A percentile compares a stretch with the other conserved stretches of the same genome.
Conservation (phyloP, 352 stramenopile genomes). For the Discostella stelligera region DNA sequence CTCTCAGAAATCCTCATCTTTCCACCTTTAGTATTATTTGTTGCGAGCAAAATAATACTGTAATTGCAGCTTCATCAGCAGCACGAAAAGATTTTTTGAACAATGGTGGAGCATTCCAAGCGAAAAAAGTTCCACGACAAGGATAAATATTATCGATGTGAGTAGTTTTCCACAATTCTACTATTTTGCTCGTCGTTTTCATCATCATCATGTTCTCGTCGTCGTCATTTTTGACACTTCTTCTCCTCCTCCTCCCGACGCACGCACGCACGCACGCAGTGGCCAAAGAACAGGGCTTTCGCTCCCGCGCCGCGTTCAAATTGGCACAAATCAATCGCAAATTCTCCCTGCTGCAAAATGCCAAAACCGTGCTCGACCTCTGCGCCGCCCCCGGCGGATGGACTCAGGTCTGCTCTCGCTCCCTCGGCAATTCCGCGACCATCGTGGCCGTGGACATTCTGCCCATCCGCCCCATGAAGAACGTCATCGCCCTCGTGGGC, state of each 20-base stretch:
- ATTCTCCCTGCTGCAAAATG: slow-evolving; percentile 94
- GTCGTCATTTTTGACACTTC: slow-evolving; percentile 1
- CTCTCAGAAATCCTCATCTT: no score
- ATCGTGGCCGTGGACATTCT: slow-evolving; percentile 99
- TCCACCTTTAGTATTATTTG: no score
- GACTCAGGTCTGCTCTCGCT: slow-evolving; percentile 87
- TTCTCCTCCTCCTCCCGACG: neutral
- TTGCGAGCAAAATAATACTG: no score
- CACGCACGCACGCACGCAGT: slow-evolving; percentile 57
- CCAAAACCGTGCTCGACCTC: slow-evolving; percentile 97
- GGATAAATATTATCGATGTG: slow-evolving; percentile 99
- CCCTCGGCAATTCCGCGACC: slow-evolving; percentile 74
- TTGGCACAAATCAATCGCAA: slow-evolving; percentile 99
- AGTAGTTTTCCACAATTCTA: slow-evolving; percentile 32
- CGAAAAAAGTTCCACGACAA: slow-evolving; percentile 97
- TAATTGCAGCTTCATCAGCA: no score
- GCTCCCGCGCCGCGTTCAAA: slow-evolving; percentile 98
- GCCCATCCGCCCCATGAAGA: slow-evolving; percentile 94
- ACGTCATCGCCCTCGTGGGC: slow-evolving; percentile 95
- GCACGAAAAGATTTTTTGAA: neutral
- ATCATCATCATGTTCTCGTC: slow-evolving; percentile 3
- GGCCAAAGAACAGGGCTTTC: slow-evolving; percentile 97
- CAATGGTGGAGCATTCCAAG: slow-evolving; percentile 79
- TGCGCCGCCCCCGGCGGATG: slow-evolving; percentile 98
- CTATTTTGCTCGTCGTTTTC: neutral